A percentile compares a stretch with the other conserved stretches of the same genome.
Conservation (phyloP, 176 grass and related monocot genomes). For the Areca catechu region DNA sequence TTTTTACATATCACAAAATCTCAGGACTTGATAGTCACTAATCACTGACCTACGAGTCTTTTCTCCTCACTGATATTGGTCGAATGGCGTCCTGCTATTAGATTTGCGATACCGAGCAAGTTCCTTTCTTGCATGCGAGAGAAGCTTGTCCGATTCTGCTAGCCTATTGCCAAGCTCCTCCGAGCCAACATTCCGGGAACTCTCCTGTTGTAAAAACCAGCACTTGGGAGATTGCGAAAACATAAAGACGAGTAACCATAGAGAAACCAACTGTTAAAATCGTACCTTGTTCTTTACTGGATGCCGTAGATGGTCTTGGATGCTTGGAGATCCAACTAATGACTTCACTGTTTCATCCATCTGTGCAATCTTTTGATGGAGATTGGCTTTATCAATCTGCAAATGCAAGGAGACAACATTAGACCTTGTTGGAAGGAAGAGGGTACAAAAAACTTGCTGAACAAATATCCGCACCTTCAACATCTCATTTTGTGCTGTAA, state of each 20-base stretch:
- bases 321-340: slow-evolving; percentile 25
- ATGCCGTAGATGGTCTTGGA: neutral
- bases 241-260: neutral
- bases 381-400: slow-evolving; percentile 64
- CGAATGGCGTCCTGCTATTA: neutral
- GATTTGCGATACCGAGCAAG: slow-evolving; percentile 24
- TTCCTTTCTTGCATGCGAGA: slow-evolving; percentile 53
- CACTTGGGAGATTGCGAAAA: slow-evolving; percentile 2
- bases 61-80: neutral
- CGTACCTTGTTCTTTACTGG: too few relatives aligned
- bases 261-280: neutral
- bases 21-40: too few relatives aligned
- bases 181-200: slow-evolving; percentile 13
- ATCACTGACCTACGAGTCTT: too few relatives aligned
- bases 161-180: slow-evolving; percentile 60
- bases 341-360: slow-evolving; percentile 44
- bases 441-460: too few relatives aligned
- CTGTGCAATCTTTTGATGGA: slow-evolving; percentile 52
- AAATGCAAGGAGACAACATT: slow-evolving; percentile 10
- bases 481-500: slow-evolving; percentile 56
- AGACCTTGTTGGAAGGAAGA: neutral
- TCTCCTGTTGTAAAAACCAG: slow-evolving; percentile 18
- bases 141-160: slow-evolving; percentile 58
- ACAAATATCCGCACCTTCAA: slow-evolving; percentile 41
- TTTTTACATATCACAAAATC: too few relatives aligned